Conservation (phyloP, 768 basidiomycete genomes). For the Mycena floridula region DNA sequence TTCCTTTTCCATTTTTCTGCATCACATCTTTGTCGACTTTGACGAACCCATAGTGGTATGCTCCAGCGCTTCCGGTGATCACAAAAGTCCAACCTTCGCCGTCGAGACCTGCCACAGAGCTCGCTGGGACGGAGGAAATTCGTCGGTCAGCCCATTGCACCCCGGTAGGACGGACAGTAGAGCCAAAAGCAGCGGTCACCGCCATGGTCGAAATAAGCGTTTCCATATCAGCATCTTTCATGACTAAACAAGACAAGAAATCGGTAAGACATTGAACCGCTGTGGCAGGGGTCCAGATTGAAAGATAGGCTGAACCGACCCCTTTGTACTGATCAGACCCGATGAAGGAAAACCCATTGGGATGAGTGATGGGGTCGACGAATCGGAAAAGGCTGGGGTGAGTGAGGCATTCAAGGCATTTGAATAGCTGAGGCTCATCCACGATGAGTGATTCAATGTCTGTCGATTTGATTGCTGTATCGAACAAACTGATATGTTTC, state of each 20-base stretch:
- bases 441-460: conserved; percentile 17
- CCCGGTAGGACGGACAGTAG: conserved; percentile 7
- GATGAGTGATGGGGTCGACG: conserved; percentile 7
- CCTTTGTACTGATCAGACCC: neutral
- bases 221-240: neutral
- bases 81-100: conserved; percentile 15
- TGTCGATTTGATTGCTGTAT: conserved; percentile 15
- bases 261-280: conserved; percentile 19
- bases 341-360: conserved; percentile 16
- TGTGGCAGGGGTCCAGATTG: conserved; percentile 19
- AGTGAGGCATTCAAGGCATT: conserved; percentile 19
- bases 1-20: neutral
- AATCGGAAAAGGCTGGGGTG: conserved; percentile 19
- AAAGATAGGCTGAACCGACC: conserved; percentile 10
- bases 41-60: conserved; percentile 1
- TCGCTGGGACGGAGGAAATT: conserved; percentile 14
- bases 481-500: conserved; percentile 18
- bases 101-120: conserved; percentile 3
- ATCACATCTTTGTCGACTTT: no score
- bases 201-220: conserved; percentile 1
- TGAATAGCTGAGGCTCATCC: conserved; percentile 19
- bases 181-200: conserved; percentile 11
- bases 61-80: neutral
- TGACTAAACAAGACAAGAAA: neutral
- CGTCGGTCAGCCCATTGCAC: conserved; percentile 13